Percentiles rank a stretch among this genome's conserved stretches.
phyloP scores from a whole-genome alignment of 768 basidiomycete genomes.

The Boletus rubroflammeus region DNA sequence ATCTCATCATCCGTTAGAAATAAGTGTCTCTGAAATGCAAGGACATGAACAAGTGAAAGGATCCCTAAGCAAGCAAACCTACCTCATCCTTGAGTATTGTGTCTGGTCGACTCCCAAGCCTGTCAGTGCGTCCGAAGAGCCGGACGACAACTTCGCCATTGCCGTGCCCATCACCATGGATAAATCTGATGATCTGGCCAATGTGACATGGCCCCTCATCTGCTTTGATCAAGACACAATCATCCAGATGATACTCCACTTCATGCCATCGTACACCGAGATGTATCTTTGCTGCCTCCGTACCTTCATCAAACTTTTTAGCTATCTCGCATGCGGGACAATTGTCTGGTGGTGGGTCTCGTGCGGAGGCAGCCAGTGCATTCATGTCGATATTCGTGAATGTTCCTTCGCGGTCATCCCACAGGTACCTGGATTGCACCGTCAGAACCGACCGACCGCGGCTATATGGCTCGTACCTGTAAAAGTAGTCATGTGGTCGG shows the following conservation, averaged over 20 bases:
- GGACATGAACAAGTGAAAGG: not conserved
- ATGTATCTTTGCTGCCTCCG: constrained; percentile 26
- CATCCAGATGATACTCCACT: constrained; percentile 53
- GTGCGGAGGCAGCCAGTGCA: constrained; percentile 9
- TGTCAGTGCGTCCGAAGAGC: constrained; percentile 51
- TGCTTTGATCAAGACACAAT: constrained; percentile 53
- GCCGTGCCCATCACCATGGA: constrained; percentile 14
- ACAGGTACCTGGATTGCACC: constrained; percentile 41
- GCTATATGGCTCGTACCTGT: constrained; percentile 40
- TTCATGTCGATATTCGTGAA: constrained; percentile 42
- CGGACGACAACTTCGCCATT: constrained; percentile 31
- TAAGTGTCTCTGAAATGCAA: constrained; percentile 49
- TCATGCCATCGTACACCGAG: constrained; percentile 47
- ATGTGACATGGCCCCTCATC: constrained; percentile 51
- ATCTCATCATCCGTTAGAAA: constrained; percentile 52
- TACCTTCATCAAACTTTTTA: constrained; percentile 33
- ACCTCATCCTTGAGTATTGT: constrained; percentile 57
- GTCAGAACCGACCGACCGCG: constrained; percentile 1
- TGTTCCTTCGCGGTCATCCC: constrained; percentile 42
- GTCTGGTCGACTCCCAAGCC: constrained; percentile 36
- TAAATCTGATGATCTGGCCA: constrained; percentile 46
- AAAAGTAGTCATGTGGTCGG: constrained; percentile 48
- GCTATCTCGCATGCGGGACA: constrained; percentile 47
- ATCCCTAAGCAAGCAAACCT: not conserved
- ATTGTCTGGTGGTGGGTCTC: constrained; percentile 42